phyloP scores from a whole-genome alignment of 2,329 filamentous ascomycete species.

The Thielaviopsis ethacetica region DNA sequence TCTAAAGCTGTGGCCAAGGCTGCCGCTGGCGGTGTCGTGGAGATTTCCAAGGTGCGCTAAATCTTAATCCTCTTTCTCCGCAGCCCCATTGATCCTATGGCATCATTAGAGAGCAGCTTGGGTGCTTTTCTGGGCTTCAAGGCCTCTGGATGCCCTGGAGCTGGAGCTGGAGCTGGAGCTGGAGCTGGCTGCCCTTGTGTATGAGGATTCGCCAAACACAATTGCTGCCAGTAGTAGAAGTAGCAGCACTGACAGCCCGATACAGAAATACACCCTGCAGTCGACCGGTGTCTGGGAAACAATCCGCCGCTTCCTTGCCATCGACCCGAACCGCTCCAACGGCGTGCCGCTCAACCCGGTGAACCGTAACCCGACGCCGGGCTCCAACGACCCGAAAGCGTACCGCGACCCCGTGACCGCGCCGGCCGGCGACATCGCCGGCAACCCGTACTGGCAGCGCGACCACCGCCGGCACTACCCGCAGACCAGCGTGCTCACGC shows the following conservation, averaged over 20 bases:
- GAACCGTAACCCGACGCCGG: slow-evolving; percentile 63
- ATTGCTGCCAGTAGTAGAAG: too few species aligned
- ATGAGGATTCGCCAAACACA: too few species aligned
- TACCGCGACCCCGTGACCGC: slow-evolving; percentile 38
- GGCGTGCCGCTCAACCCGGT: slow-evolving; percentile 86
- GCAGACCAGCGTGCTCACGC: slow-evolving; percentile 58
- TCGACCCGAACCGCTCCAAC: slow-evolving; percentile 79
- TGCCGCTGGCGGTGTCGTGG: slow-evolving; percentile 32
- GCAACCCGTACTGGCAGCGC: slow-evolving; percentile 58
- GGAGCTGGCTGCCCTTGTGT: too few species aligned
- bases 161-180: too few species aligned
- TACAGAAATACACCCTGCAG: slow-evolving; percentile 89
- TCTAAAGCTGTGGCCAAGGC: slow-evolving; percentile 42
- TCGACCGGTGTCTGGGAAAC: slow-evolving; percentile 77
- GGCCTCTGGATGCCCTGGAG: too few species aligned
- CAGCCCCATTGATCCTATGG: not conserved
- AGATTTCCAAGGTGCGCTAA: slow-evolving; percentile 39
- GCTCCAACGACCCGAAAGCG: slow-evolving; percentile 23
- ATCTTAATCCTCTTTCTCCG: not conserved
- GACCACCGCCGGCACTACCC: slow-evolving; percentile 75
- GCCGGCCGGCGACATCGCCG: slow-evolving; percentile 23
- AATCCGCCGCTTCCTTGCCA: slow-evolving; percentile 58
- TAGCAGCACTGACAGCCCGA: not conserved
- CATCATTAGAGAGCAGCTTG: too few species aligned
- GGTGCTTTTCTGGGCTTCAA: too few species aligned